Evolutionary conservation across 345 rosid species (phyloP).

Genomic region (Eucalyptus curtisii): DNA sequence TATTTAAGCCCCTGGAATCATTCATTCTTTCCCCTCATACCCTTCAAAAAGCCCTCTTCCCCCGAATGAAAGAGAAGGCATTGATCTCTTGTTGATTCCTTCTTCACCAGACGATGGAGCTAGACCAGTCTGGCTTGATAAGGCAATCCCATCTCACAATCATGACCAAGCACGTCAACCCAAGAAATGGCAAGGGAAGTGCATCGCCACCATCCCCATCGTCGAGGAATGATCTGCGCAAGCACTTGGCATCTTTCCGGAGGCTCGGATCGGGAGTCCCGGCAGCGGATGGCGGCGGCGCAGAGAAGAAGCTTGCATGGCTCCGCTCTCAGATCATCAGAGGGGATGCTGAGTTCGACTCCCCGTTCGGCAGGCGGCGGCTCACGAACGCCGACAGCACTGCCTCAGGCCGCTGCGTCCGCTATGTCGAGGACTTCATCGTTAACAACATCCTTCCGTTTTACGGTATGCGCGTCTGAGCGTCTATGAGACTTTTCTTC

Average conservation of each 20-base stretch:
- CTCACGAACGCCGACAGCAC: conserved; percentile 50
- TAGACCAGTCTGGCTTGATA: background rate
- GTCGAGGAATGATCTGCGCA: background rate
- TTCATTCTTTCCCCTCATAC: background rate
- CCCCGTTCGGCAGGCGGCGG: conserved; percentile 40
- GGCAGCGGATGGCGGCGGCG: background rate
- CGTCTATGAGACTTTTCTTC: background rate
- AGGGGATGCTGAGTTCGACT: conserved; percentile 11
- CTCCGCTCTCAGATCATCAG: conserved; percentile 41
- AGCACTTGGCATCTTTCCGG: background rate
- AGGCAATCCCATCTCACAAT: background rate
- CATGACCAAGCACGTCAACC: background rate
- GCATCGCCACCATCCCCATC: background rate
- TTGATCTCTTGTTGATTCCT: background rate
- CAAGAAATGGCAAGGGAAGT: background rate
- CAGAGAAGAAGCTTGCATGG: conserved; percentile 24
- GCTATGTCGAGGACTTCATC: conserved; percentile 35
- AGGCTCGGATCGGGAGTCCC: conserved; percentile 13
- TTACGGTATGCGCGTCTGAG: conserved; percentile 17
- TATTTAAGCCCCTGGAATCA: background rate
- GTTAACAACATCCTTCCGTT: conserved; percentile 34
- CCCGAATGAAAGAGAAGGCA: background rate
- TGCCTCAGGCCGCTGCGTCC: conserved; percentile 43
- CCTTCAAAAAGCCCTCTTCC: background rate
- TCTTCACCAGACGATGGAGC: background rate